Percentiles rank a stretch among this genome's conserved stretches.
phyloP scores from a whole-genome alignment of 352 stramenopile genomes.

The Aphanomyces invadans region DNA sequence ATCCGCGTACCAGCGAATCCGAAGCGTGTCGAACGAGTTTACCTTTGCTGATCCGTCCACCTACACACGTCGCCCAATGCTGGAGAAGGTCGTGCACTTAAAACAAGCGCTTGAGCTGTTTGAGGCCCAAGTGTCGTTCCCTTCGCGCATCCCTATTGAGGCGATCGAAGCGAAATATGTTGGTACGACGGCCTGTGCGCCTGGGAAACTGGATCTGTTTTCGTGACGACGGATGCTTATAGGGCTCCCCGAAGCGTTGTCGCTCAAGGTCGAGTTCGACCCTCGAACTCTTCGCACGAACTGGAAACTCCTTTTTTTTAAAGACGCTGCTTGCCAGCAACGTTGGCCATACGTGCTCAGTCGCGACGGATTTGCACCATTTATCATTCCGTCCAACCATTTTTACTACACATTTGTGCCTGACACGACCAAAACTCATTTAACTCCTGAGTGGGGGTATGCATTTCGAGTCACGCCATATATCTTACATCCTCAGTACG shows the following conservation, averaged over 20 bases:
- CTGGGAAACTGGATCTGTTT: neutral
- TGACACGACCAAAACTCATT: neutral
- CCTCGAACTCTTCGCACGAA: constrained; percentile 2
- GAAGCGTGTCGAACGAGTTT: constrained; percentile 2
- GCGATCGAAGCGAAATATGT: constrained; percentile 18
- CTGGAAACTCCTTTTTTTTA: constrained; percentile 18
- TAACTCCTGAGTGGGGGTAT: constrained; percentile 14
- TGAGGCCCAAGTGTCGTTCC: constrained; percentile 2
- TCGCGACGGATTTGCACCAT: constrained; percentile 8
- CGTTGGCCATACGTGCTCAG: constrained; percentile 12
- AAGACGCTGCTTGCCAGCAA: constrained; percentile 1
- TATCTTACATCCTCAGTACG: constrained; percentile 9
- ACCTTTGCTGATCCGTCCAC: neutral
- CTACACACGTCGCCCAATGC: neutral
- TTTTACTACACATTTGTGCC: constrained; percentile 21
- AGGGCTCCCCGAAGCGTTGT: constrained; percentile 1
- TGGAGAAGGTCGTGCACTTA: constrained; percentile 9
- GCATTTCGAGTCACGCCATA: constrained; percentile 18
- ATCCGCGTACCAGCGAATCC: constrained; percentile 2
- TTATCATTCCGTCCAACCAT: constrained; percentile 11
- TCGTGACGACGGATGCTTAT: neutral
- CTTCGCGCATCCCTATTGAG: constrained; percentile 10
- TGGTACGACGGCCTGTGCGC: neutral
- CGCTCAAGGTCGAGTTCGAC: constrained; percentile 16
- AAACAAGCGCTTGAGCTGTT: constrained; percentile 15